These are phyloP conservation scores for Trichoderma sp. DNA, from an alignment of 2,329 filamentous ascomycete species.

Conservation along the genomic window DNA sequence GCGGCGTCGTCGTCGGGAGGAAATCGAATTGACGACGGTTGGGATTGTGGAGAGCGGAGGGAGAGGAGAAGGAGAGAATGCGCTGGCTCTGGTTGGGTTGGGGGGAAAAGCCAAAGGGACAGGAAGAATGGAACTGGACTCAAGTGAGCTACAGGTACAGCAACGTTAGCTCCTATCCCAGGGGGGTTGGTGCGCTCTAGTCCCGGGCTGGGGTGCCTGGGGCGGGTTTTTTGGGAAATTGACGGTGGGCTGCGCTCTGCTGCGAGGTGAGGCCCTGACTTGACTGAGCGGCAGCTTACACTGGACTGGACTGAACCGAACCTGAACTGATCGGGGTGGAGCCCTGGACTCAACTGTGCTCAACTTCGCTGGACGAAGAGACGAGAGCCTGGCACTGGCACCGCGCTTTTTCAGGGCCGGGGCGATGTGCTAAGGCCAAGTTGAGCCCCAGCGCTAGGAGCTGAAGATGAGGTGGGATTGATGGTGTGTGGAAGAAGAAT, in stretches of 20 bases:
- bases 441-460: not conserved
- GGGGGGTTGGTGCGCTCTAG: conserved; percentile 28
- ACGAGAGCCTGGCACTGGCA: not conserved
- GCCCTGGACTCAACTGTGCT: not conserved
- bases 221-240: conserved; percentile 13
- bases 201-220: conserved; percentile 18
- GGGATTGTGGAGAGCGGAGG: conserved; percentile 39
- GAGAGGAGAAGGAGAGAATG: conserved; percentile 29
- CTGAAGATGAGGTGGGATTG: not conserved
- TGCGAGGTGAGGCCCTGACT: not conserved
- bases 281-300: not conserved
- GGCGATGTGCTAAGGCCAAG: not conserved
- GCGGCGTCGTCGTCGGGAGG: conserved; percentile 30
- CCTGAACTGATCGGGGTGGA: not conserved
- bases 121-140: not conserved
- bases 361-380: not conserved
- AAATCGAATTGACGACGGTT: conserved; percentile 30
- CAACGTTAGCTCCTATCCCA: conserved; percentile 17
- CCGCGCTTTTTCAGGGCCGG: conserved; percentile 15
- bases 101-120: not conserved
- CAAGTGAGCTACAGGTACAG: conserved; percentile 32
- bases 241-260: conserved; percentile 2
- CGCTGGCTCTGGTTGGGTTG: conserved; percentile 20
- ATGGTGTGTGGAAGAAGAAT: not conserved
- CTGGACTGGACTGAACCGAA: no score